Conservation (phyloP, 495 filamentous ascomycete genomes). For the Daldinia vernicosa region DNA sequence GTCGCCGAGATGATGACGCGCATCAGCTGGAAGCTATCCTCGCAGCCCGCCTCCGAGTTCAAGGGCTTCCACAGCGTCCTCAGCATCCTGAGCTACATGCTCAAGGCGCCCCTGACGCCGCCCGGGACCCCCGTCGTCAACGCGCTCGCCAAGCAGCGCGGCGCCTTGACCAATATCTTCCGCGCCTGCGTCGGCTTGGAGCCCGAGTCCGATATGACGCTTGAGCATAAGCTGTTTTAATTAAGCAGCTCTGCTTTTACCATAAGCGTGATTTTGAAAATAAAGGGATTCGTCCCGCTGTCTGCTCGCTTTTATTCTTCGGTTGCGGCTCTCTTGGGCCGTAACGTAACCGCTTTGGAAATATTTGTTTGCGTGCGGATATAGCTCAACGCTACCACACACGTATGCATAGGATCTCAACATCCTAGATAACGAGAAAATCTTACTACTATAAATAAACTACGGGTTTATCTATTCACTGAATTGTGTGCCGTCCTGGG, state of each 20-base stretch:
- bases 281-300: not conserved
- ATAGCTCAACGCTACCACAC: constrained; percentile 29
- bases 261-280: not conserved
- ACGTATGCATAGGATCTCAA: constrained; percentile 28
- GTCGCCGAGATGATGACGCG: constrained; percentile 98
- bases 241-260: not conserved
- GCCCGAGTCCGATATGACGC: constrained; percentile 98
- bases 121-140: constrained; percentile 97
- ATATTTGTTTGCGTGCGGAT: not conserved
- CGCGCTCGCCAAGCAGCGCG: constrained; percentile 94
- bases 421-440: constrained; percentile 21
- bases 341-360: not conserved
- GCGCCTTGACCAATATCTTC: constrained; percentile 97
- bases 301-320: not conserved
- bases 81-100: constrained; percentile 98
- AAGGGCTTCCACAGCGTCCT: constrained; percentile 97
- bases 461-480: not conserved
- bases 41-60: constrained; percentile 67
- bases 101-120: constrained; percentile 96
- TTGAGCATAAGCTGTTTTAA: constrained; percentile 97
- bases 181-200: constrained; percentile 96
- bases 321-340: not conserved
- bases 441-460: constrained; percentile 5
- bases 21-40: constrained; percentile 82
- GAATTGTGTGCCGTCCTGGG: not conserved